Percentiles rank a stretch among this genome's conserved stretches.
Conservation (phyloP, 148 eudicot species). For the Rhododendron molle region DNA sequence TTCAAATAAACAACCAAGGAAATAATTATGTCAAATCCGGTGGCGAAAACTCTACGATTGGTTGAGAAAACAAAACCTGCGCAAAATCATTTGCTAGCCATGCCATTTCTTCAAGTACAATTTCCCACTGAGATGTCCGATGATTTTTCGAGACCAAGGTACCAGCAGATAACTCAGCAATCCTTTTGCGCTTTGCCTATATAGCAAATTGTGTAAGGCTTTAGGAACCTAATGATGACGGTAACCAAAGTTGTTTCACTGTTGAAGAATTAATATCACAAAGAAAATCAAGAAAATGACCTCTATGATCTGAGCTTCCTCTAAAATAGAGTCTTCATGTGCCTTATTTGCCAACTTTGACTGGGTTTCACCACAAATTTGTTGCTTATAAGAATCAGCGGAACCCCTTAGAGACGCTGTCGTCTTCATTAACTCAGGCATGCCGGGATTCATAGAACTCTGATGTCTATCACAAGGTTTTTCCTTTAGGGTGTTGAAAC, state of each 20-base stretch:
- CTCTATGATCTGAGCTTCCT: constrained; percentile 85
- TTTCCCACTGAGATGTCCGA: neutral
- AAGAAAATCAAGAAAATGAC: constrained; percentile 30
- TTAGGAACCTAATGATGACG: neutral
- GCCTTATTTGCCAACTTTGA: constrained; percentile 44
- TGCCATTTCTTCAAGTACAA: neutral
- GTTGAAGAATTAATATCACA: constrained; percentile 3
- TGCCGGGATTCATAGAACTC: neutral
- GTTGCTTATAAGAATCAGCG: constrained; percentile 29
- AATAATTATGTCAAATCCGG: neutral
- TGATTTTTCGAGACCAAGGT: neutral
- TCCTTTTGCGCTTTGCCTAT: neutral
- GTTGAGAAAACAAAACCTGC: constrained; percentile 44
- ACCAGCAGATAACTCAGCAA: constrained; percentile 4
- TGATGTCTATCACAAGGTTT: neutral
- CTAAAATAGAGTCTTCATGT: constrained; percentile 77
- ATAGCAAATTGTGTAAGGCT: neutral
- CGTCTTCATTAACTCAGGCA: constrained; percentile 15
- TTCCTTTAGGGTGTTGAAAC: constrained; percentile 8
- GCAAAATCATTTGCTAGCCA: constrained; percentile 6
- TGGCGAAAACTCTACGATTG: neutral
- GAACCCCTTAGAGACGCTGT: constrained; percentile 16
- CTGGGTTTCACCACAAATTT: constrained; percentile 35
- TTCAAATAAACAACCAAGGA: neutral
- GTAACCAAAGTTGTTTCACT: neutral